Evolutionary conservation across 495 filamentous ascomycete genomes (phyloP).

Genomic region (Neurospora sp.): DNA sequence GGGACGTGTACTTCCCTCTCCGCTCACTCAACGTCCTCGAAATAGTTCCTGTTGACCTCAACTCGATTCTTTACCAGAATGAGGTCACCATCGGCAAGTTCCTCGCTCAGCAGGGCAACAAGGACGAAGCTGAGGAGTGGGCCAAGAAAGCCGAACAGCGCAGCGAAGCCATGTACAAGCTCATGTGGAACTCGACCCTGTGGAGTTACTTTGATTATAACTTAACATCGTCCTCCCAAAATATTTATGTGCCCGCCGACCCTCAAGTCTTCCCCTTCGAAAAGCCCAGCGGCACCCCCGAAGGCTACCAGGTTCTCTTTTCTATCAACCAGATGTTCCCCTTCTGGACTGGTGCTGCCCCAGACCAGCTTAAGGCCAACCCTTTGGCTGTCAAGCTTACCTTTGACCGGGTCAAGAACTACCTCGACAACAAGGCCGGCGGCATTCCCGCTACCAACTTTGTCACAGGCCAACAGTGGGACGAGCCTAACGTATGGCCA

Average conservation of each 20-base stretch:
- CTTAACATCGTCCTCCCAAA: constrained; percentile 31
- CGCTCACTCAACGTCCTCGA: constrained; percentile 34
- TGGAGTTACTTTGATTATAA: constrained; percentile 44
- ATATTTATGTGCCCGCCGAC: constrained; percentile 29
- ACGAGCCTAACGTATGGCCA: constrained; percentile 44
- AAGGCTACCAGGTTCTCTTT: constrained; percentile 32
- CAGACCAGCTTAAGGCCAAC: constrained; percentile 30
- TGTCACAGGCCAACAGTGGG: constrained; percentile 40
- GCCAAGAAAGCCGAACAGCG: constrained; percentile 23
- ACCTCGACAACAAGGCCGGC: constrained; percentile 28
- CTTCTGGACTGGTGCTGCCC: constrained; percentile 43
- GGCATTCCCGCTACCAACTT: constrained; percentile 37
- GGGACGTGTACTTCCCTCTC: constrained; percentile 40
- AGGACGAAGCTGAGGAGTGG: constrained; percentile 20
- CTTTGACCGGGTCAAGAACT: constrained; percentile 24
- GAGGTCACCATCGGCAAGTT: constrained; percentile 32
- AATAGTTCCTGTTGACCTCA: constrained; percentile 36
- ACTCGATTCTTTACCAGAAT: constrained; percentile 41
- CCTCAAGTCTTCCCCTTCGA: constrained; percentile 22
- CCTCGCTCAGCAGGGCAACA: constrained; percentile 23
- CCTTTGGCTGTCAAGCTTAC: constrained; percentile 33
- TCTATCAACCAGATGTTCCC: constrained; percentile 36
- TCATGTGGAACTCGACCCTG: constrained; percentile 39
- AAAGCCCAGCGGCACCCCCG: constrained; percentile 18
- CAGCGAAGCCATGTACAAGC: constrained; percentile 32